Evolutionary conservation across 345 rosid genomes (phyloP).

Genomic region (Crucihimalaya himalaica): DNA sequence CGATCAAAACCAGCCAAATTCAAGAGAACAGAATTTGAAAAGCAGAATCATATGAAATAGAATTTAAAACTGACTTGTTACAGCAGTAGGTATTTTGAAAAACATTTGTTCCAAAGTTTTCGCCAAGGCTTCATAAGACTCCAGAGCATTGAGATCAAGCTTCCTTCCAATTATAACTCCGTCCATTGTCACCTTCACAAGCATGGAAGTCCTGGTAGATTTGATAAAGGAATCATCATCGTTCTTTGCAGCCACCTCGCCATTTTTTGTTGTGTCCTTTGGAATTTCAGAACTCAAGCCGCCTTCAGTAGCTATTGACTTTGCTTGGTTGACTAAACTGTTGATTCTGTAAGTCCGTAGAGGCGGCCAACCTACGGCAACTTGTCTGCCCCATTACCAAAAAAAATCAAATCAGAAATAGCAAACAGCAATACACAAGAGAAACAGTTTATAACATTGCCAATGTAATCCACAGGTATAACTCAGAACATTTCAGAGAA

Average conservation of each 20-base stretch:
- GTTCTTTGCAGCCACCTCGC: conserved; percentile 21
- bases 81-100: conserved; percentile 39
- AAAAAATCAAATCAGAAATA: not conserved
- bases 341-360: conserved; percentile 74
- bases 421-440: not conserved
- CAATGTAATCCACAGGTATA: not conserved
- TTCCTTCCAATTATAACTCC: conserved; percentile 91
- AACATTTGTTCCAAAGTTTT: conserved; percentile 77
- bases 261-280: conserved; percentile 42
- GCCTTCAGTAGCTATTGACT: conserved; percentile 50
- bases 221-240: conserved; percentile 27
- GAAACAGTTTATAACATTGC: not conserved
- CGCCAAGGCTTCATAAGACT: conserved; percentile 70
- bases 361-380: conserved; percentile 93
- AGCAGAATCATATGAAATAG: not conserved
- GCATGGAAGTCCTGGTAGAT: conserved; percentile 44
- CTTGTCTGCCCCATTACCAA: conserved; percentile 57
- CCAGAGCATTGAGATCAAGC: conserved; percentile 66
- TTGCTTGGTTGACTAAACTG: conserved; percentile 74
- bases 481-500: not conserved
- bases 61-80: conserved; percentile 28
- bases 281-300: conserved; percentile 38
- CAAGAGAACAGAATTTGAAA: not conserved
- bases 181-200: conserved; percentile 94
- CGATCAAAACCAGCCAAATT: not conserved